Conservation (phyloP, 768 basidiomycete genomes). For the Rhodotorula graminis region DNA sequence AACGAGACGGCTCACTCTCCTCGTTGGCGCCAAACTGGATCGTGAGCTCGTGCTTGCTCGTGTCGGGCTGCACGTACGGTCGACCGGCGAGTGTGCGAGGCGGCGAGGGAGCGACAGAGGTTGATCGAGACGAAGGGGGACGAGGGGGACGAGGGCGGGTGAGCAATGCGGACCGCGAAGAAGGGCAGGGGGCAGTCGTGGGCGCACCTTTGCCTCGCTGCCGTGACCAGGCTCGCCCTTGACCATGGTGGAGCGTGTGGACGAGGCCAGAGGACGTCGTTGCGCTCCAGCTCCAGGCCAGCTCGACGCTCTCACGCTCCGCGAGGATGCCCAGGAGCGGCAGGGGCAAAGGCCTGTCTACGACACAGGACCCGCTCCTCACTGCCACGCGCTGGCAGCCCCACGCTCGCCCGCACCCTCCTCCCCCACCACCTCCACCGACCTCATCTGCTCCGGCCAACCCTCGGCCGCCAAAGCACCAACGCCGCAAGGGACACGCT, state of each 20-base stretch:
- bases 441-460: not conserved
- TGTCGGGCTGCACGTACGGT: not conserved
- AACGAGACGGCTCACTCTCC: not conserved
- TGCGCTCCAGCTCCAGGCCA: not conserved
- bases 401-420: not conserved
- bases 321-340: no score
- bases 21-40: not conserved
- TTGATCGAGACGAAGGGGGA: no score
- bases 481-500: not conserved
- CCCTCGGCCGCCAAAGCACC: not conserved
- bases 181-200: not conserved
- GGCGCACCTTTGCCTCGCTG: not conserved
- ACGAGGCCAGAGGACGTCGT: not conserved
- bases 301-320: no score
- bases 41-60: not conserved
- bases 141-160: not conserved
- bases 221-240: not conserved
- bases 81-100: not conserved
- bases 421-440: not conserved
- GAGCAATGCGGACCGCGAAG: not conserved
- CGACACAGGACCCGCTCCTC: no score
- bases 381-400: not conserved
- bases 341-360: not conserved
- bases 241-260: not conserved
- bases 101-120: no score